Conservation (phyloP, 2,329 filamentous ascomycete genomes). For the Colletotrichum trifolii region DNA sequence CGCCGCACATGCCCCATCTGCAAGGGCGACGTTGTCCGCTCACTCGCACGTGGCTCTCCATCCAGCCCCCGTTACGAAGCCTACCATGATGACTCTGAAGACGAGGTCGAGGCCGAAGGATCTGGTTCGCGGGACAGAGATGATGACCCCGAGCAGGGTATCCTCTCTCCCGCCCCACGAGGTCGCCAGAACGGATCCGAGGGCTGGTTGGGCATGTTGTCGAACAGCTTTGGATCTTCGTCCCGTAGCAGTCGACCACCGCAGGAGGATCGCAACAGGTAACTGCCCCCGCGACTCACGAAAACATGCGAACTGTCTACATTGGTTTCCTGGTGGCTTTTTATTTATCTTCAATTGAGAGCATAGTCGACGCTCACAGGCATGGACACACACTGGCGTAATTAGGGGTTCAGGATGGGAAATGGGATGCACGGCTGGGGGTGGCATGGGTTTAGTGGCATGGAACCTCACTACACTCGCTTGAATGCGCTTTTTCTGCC, state of each 20-base stretch:
- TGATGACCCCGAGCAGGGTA: constrained; percentile 58
- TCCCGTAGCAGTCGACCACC: constrained; percentile 25
- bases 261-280: constrained; percentile 34
- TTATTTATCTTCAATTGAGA: neutral
- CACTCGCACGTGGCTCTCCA: constrained; percentile 65
- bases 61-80: constrained; percentile 65
- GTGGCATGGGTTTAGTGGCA: constrained; percentile 12
- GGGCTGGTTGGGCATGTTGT: constrained; percentile 53
- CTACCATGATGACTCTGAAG: constrained; percentile 64
- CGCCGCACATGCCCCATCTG: constrained; percentile 98
- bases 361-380: neutral
- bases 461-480: constrained; percentile 30
- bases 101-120: constrained; percentile 53
- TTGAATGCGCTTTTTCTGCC: constrained; percentile 13
- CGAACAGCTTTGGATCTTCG: constrained; percentile 40
- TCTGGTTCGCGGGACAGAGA: constrained; percentile 45
- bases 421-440: constrained; percentile 27
- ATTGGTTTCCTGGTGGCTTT: constrained; percentile 5
- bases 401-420: constrained; percentile 13
- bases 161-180: constrained; percentile 41
- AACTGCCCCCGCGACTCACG: neutral
- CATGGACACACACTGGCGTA: constrained; percentile 25
- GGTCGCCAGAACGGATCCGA: constrained; percentile 42
- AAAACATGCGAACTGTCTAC: constrained; percentile 14
- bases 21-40: constrained; percentile 92